Conservation (phyloP, 495 filamentous ascomycete species). For the Alectoria sarmentosa region DNA sequence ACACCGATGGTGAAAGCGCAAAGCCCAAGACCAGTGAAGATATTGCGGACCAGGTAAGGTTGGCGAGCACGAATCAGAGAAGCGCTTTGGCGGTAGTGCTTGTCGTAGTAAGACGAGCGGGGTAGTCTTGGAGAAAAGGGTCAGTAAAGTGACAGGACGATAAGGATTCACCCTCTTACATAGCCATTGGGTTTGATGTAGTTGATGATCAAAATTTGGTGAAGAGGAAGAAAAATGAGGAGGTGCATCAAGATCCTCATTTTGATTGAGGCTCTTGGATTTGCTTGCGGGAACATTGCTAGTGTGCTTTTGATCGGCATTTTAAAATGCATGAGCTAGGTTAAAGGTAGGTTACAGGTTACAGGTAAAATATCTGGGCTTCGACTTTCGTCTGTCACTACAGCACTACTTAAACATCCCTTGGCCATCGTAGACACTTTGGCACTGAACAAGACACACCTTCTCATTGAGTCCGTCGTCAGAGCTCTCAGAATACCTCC, state of each 20-base stretch:
- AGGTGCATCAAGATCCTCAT: neutral
- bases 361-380: neutral
- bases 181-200: constrained; percentile 1
- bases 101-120: constrained; percentile 82
- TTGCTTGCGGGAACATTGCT: constrained; percentile 3
- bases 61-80: constrained; percentile 84
- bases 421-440: neutral
- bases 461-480: neutral
- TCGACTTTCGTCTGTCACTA: neutral
- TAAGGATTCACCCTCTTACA: neutral
- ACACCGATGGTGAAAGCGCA: constrained; percentile 65
- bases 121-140: constrained; percentile 46
- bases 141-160: neutral
- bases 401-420: neutral
- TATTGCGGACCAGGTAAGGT: constrained; percentile 88
- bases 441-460: neutral
- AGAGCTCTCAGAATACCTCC: neutral
- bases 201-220: neutral
- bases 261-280: constrained; percentile 3
- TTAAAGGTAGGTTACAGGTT: too few relatives aligned
- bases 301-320: constrained; percentile 4
- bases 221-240: neutral
- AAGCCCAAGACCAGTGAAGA: constrained; percentile 62
- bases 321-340: neutral
- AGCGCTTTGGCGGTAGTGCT: constrained; percentile 67